Evolutionary conservation across 495 filamentous ascomycete genomes (phyloP), one percentile per base, ranked within the genome.

Genomic region (Xylaria scruposa): DNA sequence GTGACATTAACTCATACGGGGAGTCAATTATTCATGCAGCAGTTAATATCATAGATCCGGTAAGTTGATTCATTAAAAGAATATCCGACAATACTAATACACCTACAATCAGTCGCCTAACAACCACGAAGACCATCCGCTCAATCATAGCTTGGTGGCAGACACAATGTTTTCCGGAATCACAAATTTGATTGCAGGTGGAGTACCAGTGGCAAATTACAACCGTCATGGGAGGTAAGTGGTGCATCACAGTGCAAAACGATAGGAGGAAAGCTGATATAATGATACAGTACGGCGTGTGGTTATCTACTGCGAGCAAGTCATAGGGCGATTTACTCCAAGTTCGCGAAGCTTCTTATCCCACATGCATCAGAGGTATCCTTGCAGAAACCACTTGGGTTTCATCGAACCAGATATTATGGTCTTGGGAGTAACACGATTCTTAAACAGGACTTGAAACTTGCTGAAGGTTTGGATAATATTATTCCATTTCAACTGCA

Each of bases 381-480:
- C 31, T 31, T 64, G 5, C 15, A 31, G 7, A 24, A 31, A 49
- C 9, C 5, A 9, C 3, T 0, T 9, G 36, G 8, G 4, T 38
- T 7, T 38, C 5, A 7, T 3, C 36, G 36, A 38, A 0, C 2
- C 36, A 38, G 36, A 9, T 38, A 3, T 38, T 38, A 4, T 38
- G 36, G 36, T 9, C 36, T 38, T 38, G 36, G 36, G 36, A 38
- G 36, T 38, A 38, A 7, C 8, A 38, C 36, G 8, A 19, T 65
- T n/a, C 33, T 65, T 15, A 13, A 10, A 2, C 2, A 33, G 0
- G 62, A 65, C 49, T 33, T 17, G 7, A 13, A 21, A 36, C 26
- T 65, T 0, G 62, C 62, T n/a, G 62, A 65, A 65, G 62, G 62
- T 65, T 49, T n/a, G 62, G 44, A 8, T 9, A 4, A 21, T 2